Percentiles rank a stretch among this genome's conserved stretches.
Conservation (phyloP, 2,329 filamentous ascomycete genomes). For the Penicillium sp. region DNA sequence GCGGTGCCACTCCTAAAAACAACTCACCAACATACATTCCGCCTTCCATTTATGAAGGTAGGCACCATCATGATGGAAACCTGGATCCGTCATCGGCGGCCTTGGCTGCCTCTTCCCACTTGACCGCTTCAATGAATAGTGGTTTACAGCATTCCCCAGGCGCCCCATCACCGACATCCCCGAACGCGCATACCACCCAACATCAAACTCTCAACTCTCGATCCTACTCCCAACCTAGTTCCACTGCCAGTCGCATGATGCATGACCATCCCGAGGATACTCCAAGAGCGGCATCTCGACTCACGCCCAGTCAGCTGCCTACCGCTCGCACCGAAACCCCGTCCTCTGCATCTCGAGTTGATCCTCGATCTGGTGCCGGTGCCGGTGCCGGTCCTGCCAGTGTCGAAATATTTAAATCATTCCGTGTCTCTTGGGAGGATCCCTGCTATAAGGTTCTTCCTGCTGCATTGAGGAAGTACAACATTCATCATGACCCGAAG, state of each 20-base stretch:
- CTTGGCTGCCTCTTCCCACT: conserved; percentile 68
- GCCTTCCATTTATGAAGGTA: conserved; percentile 63
- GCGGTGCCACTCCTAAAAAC: conserved; percentile 71
- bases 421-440: conserved; percentile 96
- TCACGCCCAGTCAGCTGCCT: conserved; percentile 32
- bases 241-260: conserved; percentile 26
- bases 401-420: conserved; percentile 98
- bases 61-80: conserved; percentile 55
- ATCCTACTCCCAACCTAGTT: conserved; percentile 40
- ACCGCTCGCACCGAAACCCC: conserved; percentile 34
- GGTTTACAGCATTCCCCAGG: conserved; percentile 54
- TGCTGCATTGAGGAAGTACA: conserved; percentile 94
- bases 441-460: conserved; percentile 96
- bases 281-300: conserved; percentile 28
- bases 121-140: conserved; percentile 66
- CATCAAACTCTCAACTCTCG: conserved; percentile 45
- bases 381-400: conserved; percentile 36
- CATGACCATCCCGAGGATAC: conserved; percentile 44
- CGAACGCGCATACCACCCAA: conserved; percentile 39
- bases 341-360: conserved; percentile 26
- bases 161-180: conserved; percentile 48
- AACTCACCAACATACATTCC: conserved; percentile 72
- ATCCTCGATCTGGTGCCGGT: conserved; percentile 22
- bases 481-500: conserved; percentile 96
- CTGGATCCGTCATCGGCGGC: conserved; percentile 69